phyloP scores from a whole-genome alignment of 345 rosid genomes.

The Eucalyptus pumila region DNA sequence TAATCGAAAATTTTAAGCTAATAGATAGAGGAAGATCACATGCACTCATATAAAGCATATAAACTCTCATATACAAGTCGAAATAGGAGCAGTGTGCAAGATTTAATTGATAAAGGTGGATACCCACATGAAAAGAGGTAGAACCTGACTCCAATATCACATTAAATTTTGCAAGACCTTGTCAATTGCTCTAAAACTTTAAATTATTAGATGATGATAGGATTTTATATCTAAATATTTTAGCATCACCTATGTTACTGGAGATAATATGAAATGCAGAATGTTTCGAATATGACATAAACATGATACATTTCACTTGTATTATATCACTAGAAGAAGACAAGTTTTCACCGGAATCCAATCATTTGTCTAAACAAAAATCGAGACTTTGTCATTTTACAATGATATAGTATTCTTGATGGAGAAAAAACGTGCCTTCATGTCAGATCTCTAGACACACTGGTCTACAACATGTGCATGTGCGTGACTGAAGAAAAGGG shows the following conservation, averaged over 20 bases:
- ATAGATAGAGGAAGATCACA: neutral
- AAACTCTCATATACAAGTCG: neutral
- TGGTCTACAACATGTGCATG: neutral
- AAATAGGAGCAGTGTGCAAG: accelerated
- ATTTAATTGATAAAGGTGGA: neutral
- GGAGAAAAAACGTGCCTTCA: neutral
- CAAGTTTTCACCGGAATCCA: neutral
- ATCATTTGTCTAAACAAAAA: neutral
- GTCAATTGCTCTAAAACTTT: neutral
- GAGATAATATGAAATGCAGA: neutral
- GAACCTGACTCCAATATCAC: accelerated
- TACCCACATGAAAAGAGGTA: neutral
- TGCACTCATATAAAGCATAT: neutral
- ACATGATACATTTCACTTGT: neutral
- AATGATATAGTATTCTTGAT: neutral
- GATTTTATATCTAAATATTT: neutral
- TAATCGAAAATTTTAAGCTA: accelerated
- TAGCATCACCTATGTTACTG: neutral
- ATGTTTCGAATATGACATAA: neutral
- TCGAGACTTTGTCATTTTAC: neutral
- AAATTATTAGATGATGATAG: too few relatives aligned
- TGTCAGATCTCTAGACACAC: neutral
- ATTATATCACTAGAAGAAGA: neutral
- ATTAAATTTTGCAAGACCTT: neutral
- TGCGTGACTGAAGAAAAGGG: neutral